These are phyloP conservation scores for Lactarius akahatsu DNA, from an alignment of 768 basidiomycete species.

Conservation along the genomic window DNA sequence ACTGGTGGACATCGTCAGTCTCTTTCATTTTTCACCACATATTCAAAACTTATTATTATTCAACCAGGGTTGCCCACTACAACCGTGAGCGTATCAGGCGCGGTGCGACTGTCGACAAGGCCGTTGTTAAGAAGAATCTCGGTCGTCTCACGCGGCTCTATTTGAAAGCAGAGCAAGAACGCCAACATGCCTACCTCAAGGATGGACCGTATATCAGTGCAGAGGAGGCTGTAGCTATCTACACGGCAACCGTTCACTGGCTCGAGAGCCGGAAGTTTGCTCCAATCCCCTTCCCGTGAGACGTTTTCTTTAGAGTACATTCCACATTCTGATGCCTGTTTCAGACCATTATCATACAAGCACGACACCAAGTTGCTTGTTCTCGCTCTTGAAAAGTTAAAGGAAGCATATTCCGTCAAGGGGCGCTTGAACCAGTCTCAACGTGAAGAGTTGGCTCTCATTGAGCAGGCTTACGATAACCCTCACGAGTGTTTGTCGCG, in stretches of 20 bases:
- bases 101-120: constrained; percentile 97
- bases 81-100: constrained; percentile 97
- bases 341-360: constrained; percentile 92
- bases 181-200: constrained; percentile 98
- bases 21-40: neutral
- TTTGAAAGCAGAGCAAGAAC: constrained; percentile 97
- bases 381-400: constrained; percentile 94
- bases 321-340: constrained; percentile 1
- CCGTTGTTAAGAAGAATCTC: constrained; percentile 98
- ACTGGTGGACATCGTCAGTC: constrained; percentile 94
- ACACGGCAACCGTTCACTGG: constrained; percentile 99
- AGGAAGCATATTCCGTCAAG: constrained; percentile 98
- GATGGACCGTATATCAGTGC: constrained; percentile 99
- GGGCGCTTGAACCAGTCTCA: constrained; percentile 97
- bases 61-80: constrained; percentile 83
- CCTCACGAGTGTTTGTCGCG: constrained; percentile 98
- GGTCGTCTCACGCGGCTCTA: constrained; percentile 97
- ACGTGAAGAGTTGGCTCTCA: constrained; percentile 94
- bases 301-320: constrained; percentile 12
- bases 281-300: constrained; percentile 96
- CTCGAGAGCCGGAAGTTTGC: constrained; percentile 97
- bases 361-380: constrained; percentile 98
- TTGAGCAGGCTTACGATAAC: constrained; percentile 99
- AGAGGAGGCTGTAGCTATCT: constrained; percentile 98
- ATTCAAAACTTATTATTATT: constrained; percentile 17